phyloP scores from a whole-genome alignment of 2,329 filamentous ascomycete species.

The Nothomitra cinnamomea region DNA sequence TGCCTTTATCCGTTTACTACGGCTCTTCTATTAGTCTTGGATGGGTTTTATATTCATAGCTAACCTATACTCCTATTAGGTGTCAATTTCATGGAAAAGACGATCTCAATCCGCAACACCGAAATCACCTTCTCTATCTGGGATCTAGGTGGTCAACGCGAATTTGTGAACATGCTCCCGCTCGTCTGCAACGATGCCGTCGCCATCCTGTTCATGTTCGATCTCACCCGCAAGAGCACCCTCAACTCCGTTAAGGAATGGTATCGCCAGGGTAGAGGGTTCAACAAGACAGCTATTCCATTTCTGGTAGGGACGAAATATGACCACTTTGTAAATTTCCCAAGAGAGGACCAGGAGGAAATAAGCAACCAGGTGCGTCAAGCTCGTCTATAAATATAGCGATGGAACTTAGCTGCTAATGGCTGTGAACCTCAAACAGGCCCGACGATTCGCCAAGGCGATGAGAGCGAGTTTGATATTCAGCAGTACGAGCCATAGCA shows the following conservation, averaged over 20 bases:
- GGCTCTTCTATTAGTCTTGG: not conserved
- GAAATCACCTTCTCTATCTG: constrained; percentile 99
- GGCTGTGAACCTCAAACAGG: constrained; percentile 31
- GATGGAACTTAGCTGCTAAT: not conserved
- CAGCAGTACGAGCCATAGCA: constrained; percentile 96
- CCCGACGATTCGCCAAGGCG: constrained; percentile 87
- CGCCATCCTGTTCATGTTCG: constrained; percentile 98
- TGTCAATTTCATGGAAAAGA: constrained; percentile 99
- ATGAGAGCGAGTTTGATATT: constrained; percentile 98
- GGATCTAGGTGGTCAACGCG: constrained; percentile 93
- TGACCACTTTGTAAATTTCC: constrained; percentile 98
- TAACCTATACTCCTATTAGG: constrained; percentile 31
- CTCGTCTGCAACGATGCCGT: constrained; percentile 99
- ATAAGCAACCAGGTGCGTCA: constrained; percentile 74
- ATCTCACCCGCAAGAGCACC: constrained; percentile 92
- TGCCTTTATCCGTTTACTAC: too few relatives aligned
- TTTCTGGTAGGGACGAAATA: constrained; percentile 97
- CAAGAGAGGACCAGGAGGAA: constrained; percentile 91
- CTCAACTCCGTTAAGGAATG: constrained; percentile 99
- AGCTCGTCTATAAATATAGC: constrained; percentile 10
- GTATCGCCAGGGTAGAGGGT: constrained; percentile 93
- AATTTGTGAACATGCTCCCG: constrained; percentile 99
- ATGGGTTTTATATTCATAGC: not conserved
- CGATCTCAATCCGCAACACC: constrained; percentile 96
- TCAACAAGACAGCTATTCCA: constrained; percentile 99